Conservation (phyloP, 23 red algal genomes). For the Gracilaria gracilis region DNA sequence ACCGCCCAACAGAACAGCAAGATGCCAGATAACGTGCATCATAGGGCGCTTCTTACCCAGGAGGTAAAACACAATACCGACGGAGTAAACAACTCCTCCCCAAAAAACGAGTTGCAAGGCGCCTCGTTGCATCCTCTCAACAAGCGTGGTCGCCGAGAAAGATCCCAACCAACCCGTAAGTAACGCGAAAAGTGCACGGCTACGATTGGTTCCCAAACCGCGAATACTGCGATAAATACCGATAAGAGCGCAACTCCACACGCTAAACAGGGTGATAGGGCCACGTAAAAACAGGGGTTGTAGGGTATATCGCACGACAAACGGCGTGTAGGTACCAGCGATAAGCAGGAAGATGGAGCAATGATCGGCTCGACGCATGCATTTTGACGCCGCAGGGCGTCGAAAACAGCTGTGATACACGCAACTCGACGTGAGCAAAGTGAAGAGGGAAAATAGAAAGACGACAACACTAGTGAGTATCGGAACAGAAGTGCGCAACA, state of each 20-base stretch:
- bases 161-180: conserved; percentile 80
- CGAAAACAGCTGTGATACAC: conserved; percentile 82
- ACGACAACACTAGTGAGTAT: conserved; percentile 12
- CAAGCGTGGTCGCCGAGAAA: conserved; percentile 33
- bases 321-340: conserved; percentile 86
- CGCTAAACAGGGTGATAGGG: conserved; percentile 38
- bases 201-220: conserved; percentile 23
- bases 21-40: conserved; percentile 86
- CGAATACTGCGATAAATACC: conserved; percentile 56
- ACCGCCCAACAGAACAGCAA: conserved; percentile 76
- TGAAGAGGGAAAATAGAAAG: conserved; percentile 72
- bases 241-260: conserved; percentile 76
- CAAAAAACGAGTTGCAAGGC: conserved; percentile 48
- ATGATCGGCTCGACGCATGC: conserved; percentile 74
- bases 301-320: conserved; percentile 66
- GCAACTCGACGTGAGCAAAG: conserved; percentile 68
- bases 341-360: conserved; percentile 91
- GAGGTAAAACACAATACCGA: conserved; percentile 85
- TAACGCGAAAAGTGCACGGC: conserved; percentile 62
- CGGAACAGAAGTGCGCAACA: neutral
- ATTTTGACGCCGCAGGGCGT: conserved; percentile 18
- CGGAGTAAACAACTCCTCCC: conserved; percentile 80
- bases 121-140: conserved; percentile 56
- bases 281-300: conserved; percentile 33
- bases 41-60: conserved; percentile 61